A percentile compares a stretch with the other conserved stretches of the same genome.
Evolutionary conservation across 192 early-diverging fungal species (phyloP).

Genomic region (Globomyces pollinis-pini): DNA sequence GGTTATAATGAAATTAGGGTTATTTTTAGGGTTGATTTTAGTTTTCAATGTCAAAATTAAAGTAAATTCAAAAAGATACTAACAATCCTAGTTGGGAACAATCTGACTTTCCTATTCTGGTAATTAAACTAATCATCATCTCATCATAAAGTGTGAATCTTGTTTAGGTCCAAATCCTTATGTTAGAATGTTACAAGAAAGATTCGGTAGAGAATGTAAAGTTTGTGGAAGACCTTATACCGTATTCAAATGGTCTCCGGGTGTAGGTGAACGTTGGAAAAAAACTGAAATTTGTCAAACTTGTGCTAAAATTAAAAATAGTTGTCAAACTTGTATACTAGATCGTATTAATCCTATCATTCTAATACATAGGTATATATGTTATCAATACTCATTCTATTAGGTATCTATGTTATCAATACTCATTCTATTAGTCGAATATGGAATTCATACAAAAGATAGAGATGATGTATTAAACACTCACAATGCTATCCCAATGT

Average conservation of each 20-base stretch:
- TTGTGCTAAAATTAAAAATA: conserved; percentile 97
- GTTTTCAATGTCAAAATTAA: no score
- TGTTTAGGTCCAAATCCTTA: conserved; percentile 98
- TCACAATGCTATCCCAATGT: conserved; percentile 63
- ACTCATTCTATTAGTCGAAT: not conserved
- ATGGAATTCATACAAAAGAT: conserved; percentile 84
- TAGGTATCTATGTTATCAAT: not conserved
- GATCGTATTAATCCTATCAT: conserved; percentile 98
- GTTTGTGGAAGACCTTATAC: conserved; percentile 90
- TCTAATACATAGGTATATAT: conserved; percentile 26
- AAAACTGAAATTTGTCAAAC: conserved; percentile 98
- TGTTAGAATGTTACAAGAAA: conserved; percentile 74
- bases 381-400: not conserved
- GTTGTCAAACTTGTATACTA: conserved; percentile 93
- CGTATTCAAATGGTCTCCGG: conserved; percentile 94
- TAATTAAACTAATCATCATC: conserved; percentile 15
- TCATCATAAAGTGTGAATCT: conserved; percentile 87
- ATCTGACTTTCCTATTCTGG: conserved; percentile 42
- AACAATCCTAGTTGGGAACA: conserved; percentile 11
- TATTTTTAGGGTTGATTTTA: no score
- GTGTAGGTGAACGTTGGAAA: conserved; percentile 89
- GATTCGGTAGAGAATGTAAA: conserved; percentile 57
- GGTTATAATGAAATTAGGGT: not conserved
- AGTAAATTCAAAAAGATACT: not conserved
- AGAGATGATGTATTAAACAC: conserved; percentile 78